A percentile compares a stretch with the other conserved stretches of the same genome.
These are phyloP conservation scores for Termitomyces sp. DNA, from an alignment of 768 basidiomycete genomes.

Conservation along the genomic window DNA sequence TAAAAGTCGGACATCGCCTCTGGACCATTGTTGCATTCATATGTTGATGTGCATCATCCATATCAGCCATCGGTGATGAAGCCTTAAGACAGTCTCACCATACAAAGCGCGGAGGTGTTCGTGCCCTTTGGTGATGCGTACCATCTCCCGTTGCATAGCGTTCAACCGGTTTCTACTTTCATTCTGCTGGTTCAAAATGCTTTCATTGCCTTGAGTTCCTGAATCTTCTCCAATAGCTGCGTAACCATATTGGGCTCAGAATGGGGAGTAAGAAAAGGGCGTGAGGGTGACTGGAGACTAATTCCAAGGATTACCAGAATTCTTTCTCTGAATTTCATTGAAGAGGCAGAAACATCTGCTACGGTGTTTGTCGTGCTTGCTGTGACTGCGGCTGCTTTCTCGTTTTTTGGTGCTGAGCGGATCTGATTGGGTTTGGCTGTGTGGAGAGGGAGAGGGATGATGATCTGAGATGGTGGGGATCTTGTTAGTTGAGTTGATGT, in stretches of 20 bases:
- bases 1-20: too few relatives aligned
- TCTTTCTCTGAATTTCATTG: constrained; percentile 17
- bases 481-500: background rate
- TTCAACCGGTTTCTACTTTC: constrained; percentile 59
- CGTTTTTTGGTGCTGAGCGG: background rate
- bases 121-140: constrained; percentile 66
- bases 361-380: too few relatives aligned
- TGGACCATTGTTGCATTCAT: constrained; percentile 13
- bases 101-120: constrained; percentile 46
- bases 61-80: constrained; percentile 10
- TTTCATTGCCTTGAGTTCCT: constrained; percentile 70
- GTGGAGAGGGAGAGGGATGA: background rate
- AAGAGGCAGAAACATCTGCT: constrained; percentile 27
- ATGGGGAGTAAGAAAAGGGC: constrained; percentile 13
- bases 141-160: constrained; percentile 70
- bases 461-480: background rate
- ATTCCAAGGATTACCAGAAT: constrained; percentile 12
- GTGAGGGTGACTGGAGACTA: constrained; percentile 9
- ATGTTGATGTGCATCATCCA: constrained; percentile 8
- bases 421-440: background rate
- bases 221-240: constrained; percentile 70
- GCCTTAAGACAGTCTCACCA: constrained; percentile 41
- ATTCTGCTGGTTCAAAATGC: constrained; percentile 62
- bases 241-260: constrained; percentile 59
- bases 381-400: too few relatives aligned